Percentiles rank a stretch among this genome's conserved stretches.
phyloP scores from a whole-genome alignment of 2,329 filamentous ascomycete species.

The Stagonosporopsis cucurbitacearum region DNA sequence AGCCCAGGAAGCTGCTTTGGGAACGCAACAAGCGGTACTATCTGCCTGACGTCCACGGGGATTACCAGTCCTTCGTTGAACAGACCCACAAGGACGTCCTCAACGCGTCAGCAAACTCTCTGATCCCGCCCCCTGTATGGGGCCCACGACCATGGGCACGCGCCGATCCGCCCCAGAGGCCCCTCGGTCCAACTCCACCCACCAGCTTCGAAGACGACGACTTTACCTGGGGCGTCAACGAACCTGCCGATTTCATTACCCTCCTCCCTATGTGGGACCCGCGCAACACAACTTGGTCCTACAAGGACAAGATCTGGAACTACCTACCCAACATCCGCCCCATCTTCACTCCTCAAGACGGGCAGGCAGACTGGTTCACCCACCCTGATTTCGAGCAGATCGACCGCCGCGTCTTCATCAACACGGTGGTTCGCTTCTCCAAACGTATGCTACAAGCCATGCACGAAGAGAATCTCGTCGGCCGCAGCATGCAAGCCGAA shows the following conservation, averaged over 20 bases:
- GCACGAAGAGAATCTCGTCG: constrained; percentile 88
- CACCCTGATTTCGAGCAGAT: constrained; percentile 57
- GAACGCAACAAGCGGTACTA: constrained; percentile 65
- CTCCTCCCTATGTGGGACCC: constrained; percentile 93
- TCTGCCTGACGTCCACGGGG: constrained; percentile 59
- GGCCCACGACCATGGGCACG: constrained; percentile 73
- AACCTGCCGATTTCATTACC: constrained; percentile 90
- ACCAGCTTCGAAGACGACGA: constrained; percentile 77
- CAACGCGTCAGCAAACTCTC: constrained; percentile 46
- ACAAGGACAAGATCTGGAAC: constrained; percentile 59
- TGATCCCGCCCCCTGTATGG: constrained; percentile 73
- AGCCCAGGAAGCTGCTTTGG: constrained; percentile 65
- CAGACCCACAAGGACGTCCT: constrained; percentile 52
- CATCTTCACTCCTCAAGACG: constrained; percentile 85
- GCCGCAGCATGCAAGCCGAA: constrained; percentile 91
- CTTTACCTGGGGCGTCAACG: constrained; percentile 85
- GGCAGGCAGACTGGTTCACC: constrained; percentile 61
- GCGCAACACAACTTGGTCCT: constrained; percentile 79
- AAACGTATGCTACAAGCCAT: constrained; percentile 80
- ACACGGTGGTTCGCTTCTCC: constrained; percentile 85
- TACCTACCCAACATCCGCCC: constrained; percentile 66
- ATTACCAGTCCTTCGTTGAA: constrained; percentile 55
- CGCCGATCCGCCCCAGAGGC: constrained; percentile 68
- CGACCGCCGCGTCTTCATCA: constrained; percentile 82
- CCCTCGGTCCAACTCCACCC: constrained; percentile 77